A percentile compares a stretch with the other conserved stretches of the same genome.
Conservation (phyloP, 23 red algal genomes). For the Gracilaria domingensis region DNA sequence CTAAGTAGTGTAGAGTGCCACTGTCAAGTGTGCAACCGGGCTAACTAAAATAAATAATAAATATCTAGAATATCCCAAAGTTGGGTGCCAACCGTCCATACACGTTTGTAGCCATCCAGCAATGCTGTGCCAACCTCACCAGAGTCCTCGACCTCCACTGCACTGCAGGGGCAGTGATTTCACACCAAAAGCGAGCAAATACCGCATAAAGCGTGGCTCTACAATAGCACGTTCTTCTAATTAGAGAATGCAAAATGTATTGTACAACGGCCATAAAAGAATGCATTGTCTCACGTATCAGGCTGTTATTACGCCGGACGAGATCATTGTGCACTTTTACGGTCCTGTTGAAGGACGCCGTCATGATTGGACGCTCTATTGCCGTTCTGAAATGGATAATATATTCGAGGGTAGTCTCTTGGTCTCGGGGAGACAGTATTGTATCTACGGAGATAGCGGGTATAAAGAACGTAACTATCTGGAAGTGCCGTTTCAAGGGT, state of each 20-base stretch:
- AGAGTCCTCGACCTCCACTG: too few species aligned
- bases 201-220: too few species aligned
- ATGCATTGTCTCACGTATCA: constrained; percentile 15
- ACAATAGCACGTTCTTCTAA: not conserved
- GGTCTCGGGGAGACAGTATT: constrained; percentile 6
- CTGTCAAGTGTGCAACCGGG: too few species aligned
- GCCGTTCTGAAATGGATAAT: not conserved
- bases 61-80: too few species aligned
- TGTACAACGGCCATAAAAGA: constrained; percentile 39
- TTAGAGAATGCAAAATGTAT: not conserved
- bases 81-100: too few species aligned
- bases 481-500: constrained; percentile 31
- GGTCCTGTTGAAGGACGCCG: not conserved
- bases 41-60: too few species aligned
- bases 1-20: too few species aligned
- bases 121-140: too few species aligned
- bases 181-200: too few species aligned
- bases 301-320: constrained; percentile 4
- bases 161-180: too few species aligned
- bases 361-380: constrained; percentile 10
- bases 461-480: not conserved
- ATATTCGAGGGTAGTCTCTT: not conserved
- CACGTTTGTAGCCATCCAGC: too few species aligned
- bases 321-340: not conserved
- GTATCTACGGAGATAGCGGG: constrained; percentile 25